A percentile compares a stretch with the other conserved stretches of the same genome.
phyloP scores from a whole-genome alignment of 345 rosid genomes.

The Eucalyptus rudis region DNA sequence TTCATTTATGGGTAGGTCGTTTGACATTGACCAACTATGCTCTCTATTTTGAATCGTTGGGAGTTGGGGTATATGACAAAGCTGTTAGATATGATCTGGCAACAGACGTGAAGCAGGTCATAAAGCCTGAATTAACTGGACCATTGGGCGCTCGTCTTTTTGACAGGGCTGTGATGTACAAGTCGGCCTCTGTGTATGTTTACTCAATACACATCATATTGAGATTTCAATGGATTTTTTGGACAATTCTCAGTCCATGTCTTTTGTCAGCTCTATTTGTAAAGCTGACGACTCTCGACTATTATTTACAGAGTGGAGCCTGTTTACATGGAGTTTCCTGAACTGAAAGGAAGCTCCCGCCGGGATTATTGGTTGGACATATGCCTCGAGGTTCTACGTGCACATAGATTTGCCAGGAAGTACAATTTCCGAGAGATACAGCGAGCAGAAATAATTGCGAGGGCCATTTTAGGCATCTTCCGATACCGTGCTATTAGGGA shows the following conservation, averaged over 20 bases:
- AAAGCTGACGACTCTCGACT: neutral
- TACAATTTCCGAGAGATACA: slow-evolving; percentile 53
- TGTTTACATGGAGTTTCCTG: slow-evolving; percentile 80
- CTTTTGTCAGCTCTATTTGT: neutral
- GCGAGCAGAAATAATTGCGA: slow-evolving; percentile 56
- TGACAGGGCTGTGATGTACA: slow-evolving; percentile 96
- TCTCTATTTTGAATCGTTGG: slow-evolving; percentile 81
- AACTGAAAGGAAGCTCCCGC: slow-evolving; percentile 84
- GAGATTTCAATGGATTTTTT: neutral
- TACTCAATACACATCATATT: neutral
- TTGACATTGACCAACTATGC: slow-evolving; percentile 75
- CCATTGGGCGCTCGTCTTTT: slow-evolving; percentile 95
- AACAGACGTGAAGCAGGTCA: slow-evolving; percentile 65
- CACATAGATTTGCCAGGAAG: slow-evolving; percentile 56
- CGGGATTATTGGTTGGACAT: slow-evolving; percentile 90
- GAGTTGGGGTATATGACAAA: slow-evolving; percentile 70
- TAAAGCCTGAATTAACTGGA: slow-evolving; percentile 88
- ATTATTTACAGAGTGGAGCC: slow-evolving; percentile 53
- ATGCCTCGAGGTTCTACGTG: slow-evolving; percentile 70
- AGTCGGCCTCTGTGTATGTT: slow-evolving; percentile 60
- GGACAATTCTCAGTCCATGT: neutral
- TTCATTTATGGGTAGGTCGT: slow-evolving; percentile 49
- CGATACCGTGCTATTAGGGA: slow-evolving; percentile 74
- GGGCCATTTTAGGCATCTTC: slow-evolving; percentile 63
- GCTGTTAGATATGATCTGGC: slow-evolving; percentile 75